phyloP scores from a whole-genome alignment of 345 rosid species.

The Pistacia atlantica region DNA sequence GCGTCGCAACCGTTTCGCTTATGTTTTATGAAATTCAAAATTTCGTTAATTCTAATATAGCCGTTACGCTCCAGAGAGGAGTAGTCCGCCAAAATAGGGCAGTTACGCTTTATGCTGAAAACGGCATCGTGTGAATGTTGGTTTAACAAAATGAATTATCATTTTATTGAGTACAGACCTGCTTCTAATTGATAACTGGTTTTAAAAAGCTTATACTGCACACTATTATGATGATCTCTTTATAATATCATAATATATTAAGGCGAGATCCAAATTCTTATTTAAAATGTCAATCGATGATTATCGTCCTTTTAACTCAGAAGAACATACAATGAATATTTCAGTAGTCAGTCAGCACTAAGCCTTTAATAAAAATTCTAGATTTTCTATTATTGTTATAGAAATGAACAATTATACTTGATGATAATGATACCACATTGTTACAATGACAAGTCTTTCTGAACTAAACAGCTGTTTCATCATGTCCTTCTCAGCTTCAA shows the following conservation, averaged over 20 bases:
- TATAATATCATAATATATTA: too few relatives aligned
- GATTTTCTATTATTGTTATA: too few relatives aligned
- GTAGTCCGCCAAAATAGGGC: constrained; percentile 6
- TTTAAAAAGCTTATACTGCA: too few relatives aligned
- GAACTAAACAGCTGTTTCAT: neutral
- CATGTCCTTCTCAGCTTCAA: neutral
- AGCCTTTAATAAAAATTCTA: too few relatives aligned
- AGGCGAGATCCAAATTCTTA: neutral
- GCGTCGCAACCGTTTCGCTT: constrained; percentile 1
- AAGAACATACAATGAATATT: too few relatives aligned
- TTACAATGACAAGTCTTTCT: neutral
- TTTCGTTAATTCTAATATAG: constrained; percentile 15
- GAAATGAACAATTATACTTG: neutral
- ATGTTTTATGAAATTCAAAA: constrained; percentile 5
- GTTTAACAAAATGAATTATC: too few relatives aligned
- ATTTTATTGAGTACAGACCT: too few relatives aligned
- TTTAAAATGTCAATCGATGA: neutral
- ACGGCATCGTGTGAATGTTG: neutral
- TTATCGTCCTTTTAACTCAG: too few relatives aligned
- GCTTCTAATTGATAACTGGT: neutral
- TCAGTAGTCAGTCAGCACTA: too few relatives aligned
- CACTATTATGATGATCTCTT: too few relatives aligned
- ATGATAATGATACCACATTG: neutral
- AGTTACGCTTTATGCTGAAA: neutral
- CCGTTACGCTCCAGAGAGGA: neutral